Evolutionary conservation across 345 rosid species (phyloP), one percentile per base, ranked within the genome.

Genomic region (Salix dunnii): DNA sequence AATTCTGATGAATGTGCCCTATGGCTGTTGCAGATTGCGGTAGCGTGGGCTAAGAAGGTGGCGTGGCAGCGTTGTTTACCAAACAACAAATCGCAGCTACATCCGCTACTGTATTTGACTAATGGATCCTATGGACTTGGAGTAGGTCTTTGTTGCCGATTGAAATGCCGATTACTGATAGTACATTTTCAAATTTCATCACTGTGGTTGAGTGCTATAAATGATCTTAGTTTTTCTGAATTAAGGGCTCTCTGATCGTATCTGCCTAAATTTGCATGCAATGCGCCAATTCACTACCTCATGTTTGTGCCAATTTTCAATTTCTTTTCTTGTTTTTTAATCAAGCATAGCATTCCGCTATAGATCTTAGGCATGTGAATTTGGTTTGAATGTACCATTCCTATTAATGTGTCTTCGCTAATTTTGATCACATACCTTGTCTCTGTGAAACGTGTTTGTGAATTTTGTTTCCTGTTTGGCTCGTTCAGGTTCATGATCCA

Each of bases 81-180:
- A 0, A 79, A 58, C 78, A 88, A 74, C 82, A 83, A 33, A 82
- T 86, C 65, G 77, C 75, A 8, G 83, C 82, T 27, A 80, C 82
- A 7, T 77, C 72, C 76, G 93, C 91, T 10, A 81, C 89, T 23
- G 28, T 90, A 25, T 67, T 67, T 90, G 71, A 73, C 91, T 30
- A 86, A 84, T 35, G 93, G 93, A 58, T 90, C 93, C 48, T 88
- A 88, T 49, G 90, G 87, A 60, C 90, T 88, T 42, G 90, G 94
- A 51, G 91, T 90, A 74, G 72, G 48, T 77, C 13, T 74, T 46
- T 55, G 7, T 67, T 27, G 48, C 30, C 0, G 4, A 71, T 51
- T 20, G 25, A 1, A 71, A 71, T 20, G 8, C 43, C 14, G 20
- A 49, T 49, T 49, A 18, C 20, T 16, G n/a, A 36, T 30, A 2